Evolutionary conservation across 179 eudicot genomes (phyloP).

Genomic region (Silene coronaria): DNA sequence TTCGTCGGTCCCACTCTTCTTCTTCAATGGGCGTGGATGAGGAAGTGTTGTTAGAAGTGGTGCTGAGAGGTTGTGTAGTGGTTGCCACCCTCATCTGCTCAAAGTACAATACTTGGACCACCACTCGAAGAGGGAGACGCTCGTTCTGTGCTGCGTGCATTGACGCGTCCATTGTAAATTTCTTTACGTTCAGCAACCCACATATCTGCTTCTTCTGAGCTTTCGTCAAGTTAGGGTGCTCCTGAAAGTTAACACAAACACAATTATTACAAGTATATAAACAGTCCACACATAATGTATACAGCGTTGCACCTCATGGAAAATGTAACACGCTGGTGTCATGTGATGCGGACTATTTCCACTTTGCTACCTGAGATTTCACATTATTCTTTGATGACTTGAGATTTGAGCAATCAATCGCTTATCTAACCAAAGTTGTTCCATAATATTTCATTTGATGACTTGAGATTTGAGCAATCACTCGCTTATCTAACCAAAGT

Average conservation of each 20-base stretch:
- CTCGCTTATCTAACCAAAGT: too few relatives aligned
- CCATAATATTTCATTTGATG: not conserved
- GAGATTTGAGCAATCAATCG: too few relatives aligned
- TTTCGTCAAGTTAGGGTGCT: conserved; percentile 54
- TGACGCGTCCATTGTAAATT: conserved; percentile 56
- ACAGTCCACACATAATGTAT: not conserved
- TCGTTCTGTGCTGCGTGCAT: conserved; percentile 87
- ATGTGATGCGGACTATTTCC: not conserved
- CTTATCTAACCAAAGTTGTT: not conserved
- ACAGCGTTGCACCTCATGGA: not conserved
- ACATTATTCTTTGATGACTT: too few relatives aligned
- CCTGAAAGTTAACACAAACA: conserved; percentile 31
- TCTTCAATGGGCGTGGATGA: conserved; percentile 32
- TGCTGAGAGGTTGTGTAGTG: conserved; percentile 27
- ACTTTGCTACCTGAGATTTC: not conserved
- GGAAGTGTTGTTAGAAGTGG: conserved; percentile 27
- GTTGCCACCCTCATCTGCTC: conserved; percentile 63
- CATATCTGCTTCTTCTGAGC: conserved; percentile 58
- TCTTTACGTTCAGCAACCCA: conserved; percentile 68
- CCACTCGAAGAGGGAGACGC: conserved; percentile 65
- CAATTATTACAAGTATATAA: not conserved
- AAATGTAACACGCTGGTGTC: not conserved
- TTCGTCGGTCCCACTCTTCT: conserved; percentile 41
- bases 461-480: too few relatives aligned
- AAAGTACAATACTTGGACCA: conserved; percentile 72